Conservation (phyloP, 768 basidiomycete species). For the Trametes villosa region DNA sequence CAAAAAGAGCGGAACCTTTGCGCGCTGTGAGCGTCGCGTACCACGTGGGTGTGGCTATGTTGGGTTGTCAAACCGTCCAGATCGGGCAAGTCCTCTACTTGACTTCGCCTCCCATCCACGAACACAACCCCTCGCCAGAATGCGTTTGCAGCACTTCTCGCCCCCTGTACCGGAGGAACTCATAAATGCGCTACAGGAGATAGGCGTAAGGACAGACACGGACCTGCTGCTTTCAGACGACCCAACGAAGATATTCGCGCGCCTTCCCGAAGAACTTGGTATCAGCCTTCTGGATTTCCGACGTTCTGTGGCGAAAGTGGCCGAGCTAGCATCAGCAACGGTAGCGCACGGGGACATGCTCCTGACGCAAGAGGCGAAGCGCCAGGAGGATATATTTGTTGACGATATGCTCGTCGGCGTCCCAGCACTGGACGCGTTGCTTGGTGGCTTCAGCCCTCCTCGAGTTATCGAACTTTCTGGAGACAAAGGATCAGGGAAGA, state of each 20-base stretch:
- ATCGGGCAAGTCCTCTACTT: background rate
- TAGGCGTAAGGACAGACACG: conserved; percentile 57
- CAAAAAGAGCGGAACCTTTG: too few relatives aligned
- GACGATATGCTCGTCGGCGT: conserved; percentile 41
- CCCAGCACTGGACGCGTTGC: conserved; percentile 53
- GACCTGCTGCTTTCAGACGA: conserved; percentile 60
- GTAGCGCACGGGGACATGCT: conserved; percentile 40
- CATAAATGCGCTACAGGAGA: conserved; percentile 49
- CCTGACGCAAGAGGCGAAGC: conserved; percentile 25
- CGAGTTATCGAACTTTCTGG: conserved; percentile 74
- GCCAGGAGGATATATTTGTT: conserved; percentile 10
- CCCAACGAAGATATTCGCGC: conserved; percentile 53
- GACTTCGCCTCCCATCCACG: background rate
- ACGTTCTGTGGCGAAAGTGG: conserved; percentile 43
- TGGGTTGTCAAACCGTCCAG: background rate
- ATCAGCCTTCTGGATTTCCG: conserved; percentile 54
- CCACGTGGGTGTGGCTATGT: too few relatives aligned
- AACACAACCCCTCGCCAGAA: background rate
- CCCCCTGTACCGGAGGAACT: conserved; percentile 46
- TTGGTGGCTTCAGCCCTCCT: conserved; percentile 53
- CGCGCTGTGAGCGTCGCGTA: too few relatives aligned
- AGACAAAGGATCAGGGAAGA: conserved; percentile 66
- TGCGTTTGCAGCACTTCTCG: conserved; percentile 28
- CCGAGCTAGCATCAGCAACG: conserved; percentile 48
- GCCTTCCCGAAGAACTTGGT: conserved; percentile 50